phyloP scores from a whole-genome alignment of 345 rosid species.

The Capsella bursapastoris region DNA sequence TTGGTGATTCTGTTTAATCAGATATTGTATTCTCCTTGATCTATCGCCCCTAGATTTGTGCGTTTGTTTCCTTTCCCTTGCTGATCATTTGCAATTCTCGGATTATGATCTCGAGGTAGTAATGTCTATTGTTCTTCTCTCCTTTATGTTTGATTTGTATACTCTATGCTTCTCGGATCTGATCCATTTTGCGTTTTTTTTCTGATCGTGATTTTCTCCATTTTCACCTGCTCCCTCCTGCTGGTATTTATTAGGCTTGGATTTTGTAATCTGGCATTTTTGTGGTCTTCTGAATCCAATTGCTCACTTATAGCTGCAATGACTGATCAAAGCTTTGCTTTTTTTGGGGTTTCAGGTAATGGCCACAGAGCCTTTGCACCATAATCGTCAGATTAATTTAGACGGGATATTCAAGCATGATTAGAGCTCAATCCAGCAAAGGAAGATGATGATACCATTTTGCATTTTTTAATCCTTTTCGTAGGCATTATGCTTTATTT shows the following conservation, averaged over 20 bases:
- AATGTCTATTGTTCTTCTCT: not conserved
- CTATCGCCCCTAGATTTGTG: conserved; percentile 14
- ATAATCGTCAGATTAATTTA: too few species aligned
- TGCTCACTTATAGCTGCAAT: conserved; percentile 5
- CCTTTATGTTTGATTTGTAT: not conserved
- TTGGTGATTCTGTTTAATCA: not conserved
- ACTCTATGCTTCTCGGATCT: conserved; percentile 33
- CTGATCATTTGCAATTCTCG: conserved; percentile 13
- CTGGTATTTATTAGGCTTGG: not conserved
- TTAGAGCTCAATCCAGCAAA: too few species aligned
- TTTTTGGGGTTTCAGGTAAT: conserved; percentile 25
- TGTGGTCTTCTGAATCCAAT: conserved; percentile 11
- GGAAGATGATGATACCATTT: too few species aligned
- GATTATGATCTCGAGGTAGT: conserved; percentile 39
- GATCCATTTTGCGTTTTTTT: conserved; percentile 24
- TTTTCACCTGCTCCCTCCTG: not conserved
- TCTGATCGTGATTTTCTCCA: conserved; percentile 17
- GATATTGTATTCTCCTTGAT: conserved; percentile 3
- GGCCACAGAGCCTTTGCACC: conserved; percentile 19
- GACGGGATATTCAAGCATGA: too few species aligned
- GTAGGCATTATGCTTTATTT: too few species aligned
- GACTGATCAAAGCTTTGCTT: conserved; percentile 21
- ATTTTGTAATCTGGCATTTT: not conserved
- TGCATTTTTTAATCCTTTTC: too few species aligned
- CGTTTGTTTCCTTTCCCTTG: not conserved